phyloP scores from a whole-genome alignment of 768 basidiomycete species.

The Tephrocybe rancida region DNA sequence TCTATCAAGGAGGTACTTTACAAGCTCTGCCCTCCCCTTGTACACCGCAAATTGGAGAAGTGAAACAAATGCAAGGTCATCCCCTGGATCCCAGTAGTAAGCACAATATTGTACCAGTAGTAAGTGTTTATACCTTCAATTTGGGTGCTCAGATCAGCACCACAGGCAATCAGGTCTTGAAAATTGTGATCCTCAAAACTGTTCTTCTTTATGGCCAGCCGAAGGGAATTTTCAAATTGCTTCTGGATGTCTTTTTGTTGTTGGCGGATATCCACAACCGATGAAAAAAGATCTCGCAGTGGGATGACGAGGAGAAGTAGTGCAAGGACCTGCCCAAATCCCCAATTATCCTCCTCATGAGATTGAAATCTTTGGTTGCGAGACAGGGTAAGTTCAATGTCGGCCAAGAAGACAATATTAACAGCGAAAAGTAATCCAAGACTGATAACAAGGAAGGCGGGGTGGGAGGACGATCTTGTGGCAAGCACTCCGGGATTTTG shows the following conservation, averaged over 20 bases:
- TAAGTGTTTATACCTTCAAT: not conserved
- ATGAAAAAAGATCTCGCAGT: constrained; percentile 14
- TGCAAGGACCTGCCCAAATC: constrained; percentile 23
- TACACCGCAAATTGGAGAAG: not conserved
- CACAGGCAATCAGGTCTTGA: too few species aligned
- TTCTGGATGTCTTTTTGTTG: not conserved
- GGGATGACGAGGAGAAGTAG: constrained; percentile 22
- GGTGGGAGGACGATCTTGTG: not conserved
- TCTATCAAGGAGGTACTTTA: not conserved
- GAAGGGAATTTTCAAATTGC: not conserved
- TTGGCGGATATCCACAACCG: not conserved
- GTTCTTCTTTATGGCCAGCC: not conserved
- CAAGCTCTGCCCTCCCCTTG: not conserved
- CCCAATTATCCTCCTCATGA: constrained; percentile 14
- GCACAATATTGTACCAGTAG: not conserved
- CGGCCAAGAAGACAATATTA: constrained; percentile 19
- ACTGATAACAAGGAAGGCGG: not conserved
- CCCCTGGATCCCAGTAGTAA: not conserved
- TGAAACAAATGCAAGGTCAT: not conserved
- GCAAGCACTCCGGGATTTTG: not conserved
- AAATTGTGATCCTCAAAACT: too few species aligned
- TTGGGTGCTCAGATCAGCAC: not conserved
- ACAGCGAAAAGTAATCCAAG: constrained; percentile 12
- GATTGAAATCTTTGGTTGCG: constrained; percentile 3
- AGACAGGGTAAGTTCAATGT: constrained; percentile 20